Percentiles rank a stretch among this genome's conserved stretches.
phyloP scores from a whole-genome alignment of 495 filamentous ascomycete species.

The Clavariopsis aquatica region DNA sequence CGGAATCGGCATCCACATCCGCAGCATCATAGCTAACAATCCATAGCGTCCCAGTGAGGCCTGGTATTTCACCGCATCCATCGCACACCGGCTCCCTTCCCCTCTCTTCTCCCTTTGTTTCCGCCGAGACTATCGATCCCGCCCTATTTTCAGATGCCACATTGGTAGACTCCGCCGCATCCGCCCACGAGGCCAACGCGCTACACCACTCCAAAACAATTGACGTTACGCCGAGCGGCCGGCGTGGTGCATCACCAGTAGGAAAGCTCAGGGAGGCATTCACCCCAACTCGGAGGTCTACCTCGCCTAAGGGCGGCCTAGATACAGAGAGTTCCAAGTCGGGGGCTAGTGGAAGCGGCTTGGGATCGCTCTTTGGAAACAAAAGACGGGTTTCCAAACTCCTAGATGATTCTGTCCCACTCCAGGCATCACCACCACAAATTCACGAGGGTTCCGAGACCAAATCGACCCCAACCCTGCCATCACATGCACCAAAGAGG shows the following conservation, averaged over 20 bases:
- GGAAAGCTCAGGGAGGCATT: constrained; percentile 45
- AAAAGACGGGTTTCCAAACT: constrained; percentile 23
- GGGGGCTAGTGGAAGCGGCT: constrained; percentile 22
- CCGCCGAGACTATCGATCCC: constrained; percentile 55
- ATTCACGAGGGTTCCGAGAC: constrained; percentile 27
- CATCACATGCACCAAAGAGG: constrained; percentile 20
- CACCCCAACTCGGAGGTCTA: constrained; percentile 32
- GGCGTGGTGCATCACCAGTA: constrained; percentile 40
- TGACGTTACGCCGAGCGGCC: constrained; percentile 21
- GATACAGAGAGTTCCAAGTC: constrained; percentile 32
- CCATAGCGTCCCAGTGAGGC: constrained; percentile 50
- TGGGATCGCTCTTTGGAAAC: constrained; percentile 35
- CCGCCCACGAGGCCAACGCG: constrained; percentile 24
- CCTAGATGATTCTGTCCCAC: constrained; percentile 15
- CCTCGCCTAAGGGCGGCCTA: constrained; percentile 23
- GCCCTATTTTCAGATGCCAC: constrained; percentile 39
- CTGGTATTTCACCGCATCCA: constrained; percentile 65
- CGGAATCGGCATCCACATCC: constrained; percentile 30
- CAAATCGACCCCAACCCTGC: constrained; percentile 26
- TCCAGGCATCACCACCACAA: constrained; percentile 26
- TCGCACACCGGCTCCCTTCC: constrained; percentile 81
- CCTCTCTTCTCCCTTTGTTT: constrained; percentile 74
- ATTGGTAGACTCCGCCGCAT: constrained; percentile 36
- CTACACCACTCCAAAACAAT: constrained; percentile 33
- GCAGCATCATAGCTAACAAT: constrained; percentile 39